phyloP scores from a whole-genome alignment of 2,329 filamentous ascomycete species.

The Escovopsis sp. region DNA sequence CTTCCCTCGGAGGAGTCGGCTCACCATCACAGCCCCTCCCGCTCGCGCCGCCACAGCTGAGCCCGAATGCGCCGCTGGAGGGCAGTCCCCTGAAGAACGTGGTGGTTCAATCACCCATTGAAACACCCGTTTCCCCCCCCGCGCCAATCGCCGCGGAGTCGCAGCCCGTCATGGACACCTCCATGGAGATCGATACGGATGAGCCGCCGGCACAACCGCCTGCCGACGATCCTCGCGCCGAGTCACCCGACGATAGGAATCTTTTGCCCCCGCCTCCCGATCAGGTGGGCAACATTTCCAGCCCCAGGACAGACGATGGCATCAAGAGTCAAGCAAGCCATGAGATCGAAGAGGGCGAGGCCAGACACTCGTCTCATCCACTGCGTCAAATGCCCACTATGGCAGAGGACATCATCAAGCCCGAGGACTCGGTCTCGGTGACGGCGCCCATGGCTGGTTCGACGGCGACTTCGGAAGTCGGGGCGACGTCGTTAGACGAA shows the following conservation, averaged over 20 bases:
- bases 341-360: conserved; percentile 8
- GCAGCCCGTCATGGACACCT: conserved; percentile 8
- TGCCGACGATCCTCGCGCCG: background rate
- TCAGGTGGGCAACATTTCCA: conserved; percentile 25
- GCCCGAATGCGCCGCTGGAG: conserved; percentile 21
- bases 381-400: conserved; percentile 18
- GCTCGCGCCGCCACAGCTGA: conserved; percentile 17
- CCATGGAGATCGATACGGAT: conserved; percentile 13
- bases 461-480: conserved; percentile 14
- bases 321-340: conserved; percentile 14
- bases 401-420: conserved; percentile 24
- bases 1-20: background rate
- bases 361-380: conserved; percentile 10
- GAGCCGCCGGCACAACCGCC: conserved; percentile 5
- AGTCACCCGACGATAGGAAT: conserved; percentile 6
- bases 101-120: conserved; percentile 30
- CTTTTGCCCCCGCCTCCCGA: conserved; percentile 23
- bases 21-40: conserved; percentile 16
- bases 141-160: background rate
- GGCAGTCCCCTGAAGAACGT: conserved; percentile 41
- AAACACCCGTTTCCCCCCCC: background rate
- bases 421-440: conserved; percentile 24
- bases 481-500: conserved; percentile 11
- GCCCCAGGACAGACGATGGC: conserved; percentile 17
- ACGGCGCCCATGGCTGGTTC: conserved; percentile 16